Evolutionary conservation across 108 stramenopile genomes (phyloP).

Genomic region (Tribonema minus): DNA sequence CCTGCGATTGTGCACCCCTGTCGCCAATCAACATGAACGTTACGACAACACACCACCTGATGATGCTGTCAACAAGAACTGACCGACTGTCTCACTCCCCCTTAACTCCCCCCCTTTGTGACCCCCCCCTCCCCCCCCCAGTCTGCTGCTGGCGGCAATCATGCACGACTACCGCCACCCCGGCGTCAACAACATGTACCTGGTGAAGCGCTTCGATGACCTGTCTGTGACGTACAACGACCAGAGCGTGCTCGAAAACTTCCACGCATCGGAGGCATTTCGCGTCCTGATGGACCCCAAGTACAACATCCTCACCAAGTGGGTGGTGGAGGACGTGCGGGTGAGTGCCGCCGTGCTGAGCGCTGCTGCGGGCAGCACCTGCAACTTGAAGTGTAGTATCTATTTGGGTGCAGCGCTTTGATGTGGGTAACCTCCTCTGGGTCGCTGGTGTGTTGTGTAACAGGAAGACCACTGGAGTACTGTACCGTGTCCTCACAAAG

Average conservation of each 20-base stretch:
- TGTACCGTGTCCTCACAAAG: no score
- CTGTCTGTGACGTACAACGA: constrained; percentile 59
- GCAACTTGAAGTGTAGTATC: not conserved
- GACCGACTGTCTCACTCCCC: no score
- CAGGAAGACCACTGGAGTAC: no score
- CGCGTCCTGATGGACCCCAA: constrained; percentile 33
- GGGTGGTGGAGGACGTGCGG: not conserved
- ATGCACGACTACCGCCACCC: constrained; percentile 66
- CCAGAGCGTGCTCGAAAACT: constrained; percentile 56
- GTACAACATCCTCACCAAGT: constrained; percentile 20
- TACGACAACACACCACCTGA: no score
- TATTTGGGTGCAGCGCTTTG: no score
- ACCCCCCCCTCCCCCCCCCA: no score
- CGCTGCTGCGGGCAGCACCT: not conserved
- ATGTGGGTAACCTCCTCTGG: no score
- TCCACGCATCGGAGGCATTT: constrained; percentile 56
- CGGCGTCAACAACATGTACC: constrained; percentile 61
- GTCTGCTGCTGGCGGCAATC: constrained; percentile 54
- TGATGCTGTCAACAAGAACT: no score
- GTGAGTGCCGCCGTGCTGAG: not conserved
- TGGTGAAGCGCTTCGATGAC: constrained; percentile 49
- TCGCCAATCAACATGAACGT: no score
- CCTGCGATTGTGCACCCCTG: no score
- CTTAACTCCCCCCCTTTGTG: no score
- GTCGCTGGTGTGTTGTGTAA: no score